These are phyloP conservation scores for Blastomyces gilchristii DNA, from an alignment of 2,329 filamentous ascomycete genomes.

Conservation along the genomic window DNA sequence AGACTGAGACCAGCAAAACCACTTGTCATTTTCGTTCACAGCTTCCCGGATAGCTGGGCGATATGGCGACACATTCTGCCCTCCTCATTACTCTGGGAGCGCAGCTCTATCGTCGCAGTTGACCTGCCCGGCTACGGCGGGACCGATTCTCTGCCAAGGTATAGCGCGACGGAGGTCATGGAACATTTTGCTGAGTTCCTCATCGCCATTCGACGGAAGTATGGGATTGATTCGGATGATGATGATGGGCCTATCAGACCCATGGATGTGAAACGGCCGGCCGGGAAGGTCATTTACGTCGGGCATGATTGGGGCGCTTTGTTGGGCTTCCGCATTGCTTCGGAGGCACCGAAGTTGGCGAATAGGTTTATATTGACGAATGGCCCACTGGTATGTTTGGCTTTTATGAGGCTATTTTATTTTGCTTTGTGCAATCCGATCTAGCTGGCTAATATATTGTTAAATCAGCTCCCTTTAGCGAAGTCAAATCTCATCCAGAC, in stretches of 20 bases:
- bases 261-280: conserved; percentile 12
- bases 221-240: conserved; percentile 28
- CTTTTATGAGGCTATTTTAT: background rate
- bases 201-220: conserved; percentile 40
- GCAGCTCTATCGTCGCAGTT: conserved; percentile 43
- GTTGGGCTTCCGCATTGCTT: conserved; percentile 45
- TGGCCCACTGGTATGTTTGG: conserved; percentile 41
- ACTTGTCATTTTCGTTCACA: conserved; percentile 47
- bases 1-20: conserved; percentile 20
- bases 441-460: conserved; percentile 1
- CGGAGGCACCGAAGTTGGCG: conserved; percentile 47
- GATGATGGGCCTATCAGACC: background rate
- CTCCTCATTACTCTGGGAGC: conserved; percentile 28
- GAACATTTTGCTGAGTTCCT: conserved; percentile 47
- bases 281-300: conserved; percentile 41
- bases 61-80: conserved; percentile 44
- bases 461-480: conserved; percentile 32
- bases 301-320: conserved; percentile 48
- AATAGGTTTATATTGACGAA: conserved; percentile 48
- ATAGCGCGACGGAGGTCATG: conserved; percentile 42
- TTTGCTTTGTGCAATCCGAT: background rate
- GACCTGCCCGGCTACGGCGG: conserved; percentile 52
- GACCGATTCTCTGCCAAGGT: conserved; percentile 42
- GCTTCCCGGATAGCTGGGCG: conserved; percentile 50
- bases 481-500: conserved; percentile 35